phyloP scores from a whole-genome alignment of 2,329 filamentous ascomycete species.

The Cladosporium colombiae region DNA sequence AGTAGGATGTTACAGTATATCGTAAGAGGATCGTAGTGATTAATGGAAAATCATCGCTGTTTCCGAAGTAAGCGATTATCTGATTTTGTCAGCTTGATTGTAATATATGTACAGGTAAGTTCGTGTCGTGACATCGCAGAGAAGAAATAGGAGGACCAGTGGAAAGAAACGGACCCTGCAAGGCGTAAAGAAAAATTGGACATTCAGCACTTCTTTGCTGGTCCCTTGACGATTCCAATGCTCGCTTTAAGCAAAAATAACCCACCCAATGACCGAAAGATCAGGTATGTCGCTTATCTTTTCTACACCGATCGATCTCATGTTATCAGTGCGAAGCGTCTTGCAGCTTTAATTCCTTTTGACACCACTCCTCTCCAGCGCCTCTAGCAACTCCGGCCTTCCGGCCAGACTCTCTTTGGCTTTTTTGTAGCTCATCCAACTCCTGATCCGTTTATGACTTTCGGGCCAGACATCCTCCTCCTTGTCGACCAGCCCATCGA shows the following conservation, averaged over 20 bases:
- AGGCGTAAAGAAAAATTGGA: not conserved
- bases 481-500: constrained; percentile 81
- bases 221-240: constrained; percentile 1
- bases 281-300: not conserved
- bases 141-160: not conserved
- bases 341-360: constrained; percentile 25
- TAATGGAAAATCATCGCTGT: not conserved
- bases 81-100: not conserved
- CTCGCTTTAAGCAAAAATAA: constrained; percentile 5
- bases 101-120: not conserved
- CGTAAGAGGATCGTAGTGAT: not conserved
- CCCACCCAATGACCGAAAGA: not conserved
- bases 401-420: constrained; percentile 75
- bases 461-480: constrained; percentile 92
- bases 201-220: not conserved
- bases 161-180: not conserved
- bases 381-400: constrained; percentile 85
- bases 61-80: not conserved
- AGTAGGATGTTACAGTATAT: not conserved
- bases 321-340: not conserved
- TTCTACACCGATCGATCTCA: not conserved
- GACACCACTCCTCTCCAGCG: constrained; percentile 69
- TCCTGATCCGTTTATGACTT: constrained; percentile 82
- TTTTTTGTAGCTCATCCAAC: constrained; percentile 85
- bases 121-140: not conserved